Evolutionary conservation across 2,329 filamentous ascomycete species (phyloP), one percentile per base, ranked within the genome.

Genomic region (Fusarium globosum): DNA sequence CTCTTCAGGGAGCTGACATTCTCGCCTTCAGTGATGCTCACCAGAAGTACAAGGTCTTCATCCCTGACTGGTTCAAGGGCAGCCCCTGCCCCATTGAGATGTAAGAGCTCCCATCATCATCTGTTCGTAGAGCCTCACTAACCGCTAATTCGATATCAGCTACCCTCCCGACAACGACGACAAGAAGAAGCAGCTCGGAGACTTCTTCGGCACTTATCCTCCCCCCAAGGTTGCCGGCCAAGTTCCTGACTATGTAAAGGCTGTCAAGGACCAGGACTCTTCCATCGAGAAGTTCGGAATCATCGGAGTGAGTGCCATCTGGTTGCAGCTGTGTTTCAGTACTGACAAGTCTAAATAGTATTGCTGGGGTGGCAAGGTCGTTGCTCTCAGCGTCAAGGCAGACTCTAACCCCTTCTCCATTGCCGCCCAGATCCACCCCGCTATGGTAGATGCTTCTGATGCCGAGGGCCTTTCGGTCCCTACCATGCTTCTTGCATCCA

Each of bases 31-130:
- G 86, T 69, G 86, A 89, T 77, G 79, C 85, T 81, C 87, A 84
- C 82, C 88, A 85, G 81, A 90, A 93, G 79, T 96, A 97, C 86
- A 91, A 91, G 76, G 93, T 97, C 75, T 95, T 95, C 83, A 95
- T 98, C 72, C 95, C 95, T 35, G 95, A 98, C 84, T 96, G 94
- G 88, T 97, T 97, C 85, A 88, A 93, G 68, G 95, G 94, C 80
- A 87, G 89, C 74, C 92, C 94, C 4, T 84, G 83, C 77, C 82
- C 85, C 56, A 86, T 90, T 80, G 85, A 85, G 78, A 82, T 87
- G 88, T 82, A 30, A 38, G 61, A 42, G 41, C 28, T 16, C 46
- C 11, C 46, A 18, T 42, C 30, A 20, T 21, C 15, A 4, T 43
- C 1, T 52, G 21, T 12, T 23, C 30, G 8, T 30, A 45, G 18